Evolutionary conservation across 345 rosid species (phyloP).

Genomic region (Aegle marmelos): DNA sequence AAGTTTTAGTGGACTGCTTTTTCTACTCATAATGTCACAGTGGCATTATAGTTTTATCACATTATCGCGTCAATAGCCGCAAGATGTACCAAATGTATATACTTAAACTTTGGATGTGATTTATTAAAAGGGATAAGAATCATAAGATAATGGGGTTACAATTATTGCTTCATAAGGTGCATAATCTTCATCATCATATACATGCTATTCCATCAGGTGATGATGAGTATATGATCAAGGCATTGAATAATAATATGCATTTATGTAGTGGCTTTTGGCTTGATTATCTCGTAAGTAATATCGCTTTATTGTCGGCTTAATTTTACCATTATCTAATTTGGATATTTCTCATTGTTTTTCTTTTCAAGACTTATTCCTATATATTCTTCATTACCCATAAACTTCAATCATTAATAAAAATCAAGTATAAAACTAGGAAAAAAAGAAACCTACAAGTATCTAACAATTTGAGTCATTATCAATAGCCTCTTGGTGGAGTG

Average conservation of each 20-base stretch:
- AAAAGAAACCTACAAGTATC: too few relatives aligned
- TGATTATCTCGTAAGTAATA: not conserved
- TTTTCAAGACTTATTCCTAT: not conserved
- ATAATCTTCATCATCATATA: not conserved
- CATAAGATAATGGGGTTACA: conserved; percentile 12
- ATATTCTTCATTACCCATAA: too few relatives aligned
- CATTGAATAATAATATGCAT: not conserved
- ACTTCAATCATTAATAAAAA: too few relatives aligned
- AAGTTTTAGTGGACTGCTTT: conserved; percentile 3
- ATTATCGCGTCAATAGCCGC: not conserved
- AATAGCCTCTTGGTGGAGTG: too few relatives aligned
- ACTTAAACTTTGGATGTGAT: not conserved
- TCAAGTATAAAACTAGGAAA: too few relatives aligned
- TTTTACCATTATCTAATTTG: not conserved
- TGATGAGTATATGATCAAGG: not conserved
- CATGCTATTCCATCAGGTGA: conserved; percentile 6
- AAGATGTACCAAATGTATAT: not conserved
- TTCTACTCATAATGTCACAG: not conserved
- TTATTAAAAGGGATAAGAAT: conserved; percentile 3
- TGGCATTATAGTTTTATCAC: not conserved
- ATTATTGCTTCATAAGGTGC: conserved; percentile 14
- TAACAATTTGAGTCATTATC: too few relatives aligned
- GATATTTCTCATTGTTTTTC: not conserved
- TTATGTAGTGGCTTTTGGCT: not conserved
- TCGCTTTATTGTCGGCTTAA: too few relatives aligned